Evolutionary conservation across 768 basidiomycete genomes (phyloP).

Genomic region (Rhizopogon vesiculosus): DNA sequence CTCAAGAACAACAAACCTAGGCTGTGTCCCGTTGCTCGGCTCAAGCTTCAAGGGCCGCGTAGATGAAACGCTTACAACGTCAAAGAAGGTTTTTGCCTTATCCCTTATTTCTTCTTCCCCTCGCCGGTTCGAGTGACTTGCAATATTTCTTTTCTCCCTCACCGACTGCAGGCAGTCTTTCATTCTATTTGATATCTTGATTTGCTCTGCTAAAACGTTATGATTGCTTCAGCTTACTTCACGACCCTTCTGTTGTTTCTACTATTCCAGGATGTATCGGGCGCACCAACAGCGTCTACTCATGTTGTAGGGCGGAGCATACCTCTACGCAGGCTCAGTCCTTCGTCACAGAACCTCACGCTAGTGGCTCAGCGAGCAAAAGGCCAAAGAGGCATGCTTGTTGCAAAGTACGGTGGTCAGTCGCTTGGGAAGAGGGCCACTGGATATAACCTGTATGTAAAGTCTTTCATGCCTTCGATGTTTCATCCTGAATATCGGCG

Average conservation of each 20-base stretch:
- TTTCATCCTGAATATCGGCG: not conserved
- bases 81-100: not conserved
- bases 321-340: not conserved
- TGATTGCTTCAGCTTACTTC: not conserved
- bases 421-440: constrained; percentile 29
- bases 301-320: not conserved
- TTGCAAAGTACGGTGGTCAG: constrained; percentile 38
- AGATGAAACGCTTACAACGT: not conserved
- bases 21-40: not conserved
- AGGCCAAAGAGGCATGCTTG: constrained; percentile 32
- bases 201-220: not conserved
- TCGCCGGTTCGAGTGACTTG: not conserved
- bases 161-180: not conserved
- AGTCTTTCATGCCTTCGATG: not conserved
- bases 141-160: not conserved
- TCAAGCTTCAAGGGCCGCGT: not conserved
- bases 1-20: not conserved
- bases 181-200: not conserved
- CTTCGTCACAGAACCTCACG: not conserved
- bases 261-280: not conserved
- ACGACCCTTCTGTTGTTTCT: not conserved
- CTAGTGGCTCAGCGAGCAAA: constrained; percentile 28
- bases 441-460: constrained; percentile 44
- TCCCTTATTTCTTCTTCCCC: not conserved
- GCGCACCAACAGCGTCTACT: not conserved